These are phyloP conservation scores for Xylariaceae sp. DNA, from an alignment of 2,329 filamentous ascomycete genomes.

Conservation along the genomic window DNA sequence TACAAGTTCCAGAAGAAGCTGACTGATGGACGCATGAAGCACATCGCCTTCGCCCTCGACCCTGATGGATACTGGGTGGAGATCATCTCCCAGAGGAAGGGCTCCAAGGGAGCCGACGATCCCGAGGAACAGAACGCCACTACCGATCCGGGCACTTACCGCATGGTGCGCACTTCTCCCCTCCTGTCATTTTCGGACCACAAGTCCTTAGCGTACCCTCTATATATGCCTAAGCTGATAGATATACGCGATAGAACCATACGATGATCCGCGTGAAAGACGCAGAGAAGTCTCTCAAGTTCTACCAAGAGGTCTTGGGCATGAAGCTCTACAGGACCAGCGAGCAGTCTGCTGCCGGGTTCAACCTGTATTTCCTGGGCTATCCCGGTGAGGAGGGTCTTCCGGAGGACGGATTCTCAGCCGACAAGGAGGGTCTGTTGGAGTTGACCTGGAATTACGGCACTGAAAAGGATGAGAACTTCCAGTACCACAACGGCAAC, in stretches of 20 bases:
- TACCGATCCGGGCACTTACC: constrained; percentile 72
- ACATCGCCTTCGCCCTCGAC: constrained; percentile 87
- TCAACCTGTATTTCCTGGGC: constrained; percentile 90
- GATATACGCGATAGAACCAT: constrained; percentile 57
- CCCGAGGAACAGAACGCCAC: constrained; percentile 65
- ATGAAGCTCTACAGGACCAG: constrained; percentile 74
- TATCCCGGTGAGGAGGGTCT: constrained; percentile 58
- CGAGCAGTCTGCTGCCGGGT: constrained; percentile 65
- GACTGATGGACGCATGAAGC: constrained; percentile 76
- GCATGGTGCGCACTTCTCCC: constrained; percentile 45
- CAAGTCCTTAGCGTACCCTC: background rate
- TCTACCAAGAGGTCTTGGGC: constrained; percentile 81
- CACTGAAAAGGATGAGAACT: constrained; percentile 78
- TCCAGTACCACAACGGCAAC: constrained; percentile 91
- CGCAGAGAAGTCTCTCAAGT: constrained; percentile 65
- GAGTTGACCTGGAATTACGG: constrained; percentile 84
- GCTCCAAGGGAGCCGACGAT: constrained; percentile 44
- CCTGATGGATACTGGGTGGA: constrained; percentile 87
- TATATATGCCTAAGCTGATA: constrained; percentile 5
- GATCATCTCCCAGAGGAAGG: constrained; percentile 65
- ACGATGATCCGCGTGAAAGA: constrained; percentile 95
- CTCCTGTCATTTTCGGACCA: background rate
- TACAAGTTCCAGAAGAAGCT: constrained; percentile 96
- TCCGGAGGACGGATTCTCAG: constrained; percentile 50
- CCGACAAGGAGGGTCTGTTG: constrained; percentile 73